phyloP scores from a whole-genome alignment of 129 eudicot genomes.

The Glebionis coronaria region DNA sequence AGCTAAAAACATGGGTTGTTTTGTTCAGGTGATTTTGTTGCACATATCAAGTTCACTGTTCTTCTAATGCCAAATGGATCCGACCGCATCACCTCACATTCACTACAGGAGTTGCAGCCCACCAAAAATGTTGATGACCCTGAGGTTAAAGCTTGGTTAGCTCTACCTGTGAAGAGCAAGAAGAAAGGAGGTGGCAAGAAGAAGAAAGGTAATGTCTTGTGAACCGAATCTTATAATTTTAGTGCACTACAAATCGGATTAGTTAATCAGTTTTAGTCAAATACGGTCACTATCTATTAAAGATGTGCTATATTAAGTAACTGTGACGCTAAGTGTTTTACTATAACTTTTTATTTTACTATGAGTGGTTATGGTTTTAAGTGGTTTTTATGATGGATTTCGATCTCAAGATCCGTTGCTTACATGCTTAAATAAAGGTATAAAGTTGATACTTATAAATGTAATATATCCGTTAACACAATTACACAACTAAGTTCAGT shows the following conservation, averaged over 20 bases:
- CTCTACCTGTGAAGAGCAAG: conserved; percentile 72
- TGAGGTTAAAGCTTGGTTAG: conserved; percentile 89
- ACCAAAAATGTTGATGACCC: conserved; percentile 84
- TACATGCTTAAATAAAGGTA: no score
- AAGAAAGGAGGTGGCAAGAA: conserved; percentile 99
- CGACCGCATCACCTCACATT: conserved; percentile 77
- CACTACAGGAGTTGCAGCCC: conserved; percentile 87
- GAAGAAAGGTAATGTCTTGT: conserved; percentile 69
- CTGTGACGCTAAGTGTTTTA: no score
- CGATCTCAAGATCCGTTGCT: no score
- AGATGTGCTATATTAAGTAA: no score
- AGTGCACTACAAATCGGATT: not conserved
- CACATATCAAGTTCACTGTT: conserved; percentile 90
- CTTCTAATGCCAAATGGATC: conserved; percentile 98
- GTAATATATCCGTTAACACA: no score
- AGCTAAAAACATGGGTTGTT: not conserved
- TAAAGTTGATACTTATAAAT: no score
- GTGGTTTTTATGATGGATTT: no score
- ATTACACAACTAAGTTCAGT: no score
- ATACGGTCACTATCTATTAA: no score
- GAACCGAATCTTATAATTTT: not conserved
- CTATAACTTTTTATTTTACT: no score
- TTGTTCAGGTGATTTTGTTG: conserved; percentile 84
- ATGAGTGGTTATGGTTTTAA: no score
- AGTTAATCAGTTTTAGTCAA: not conserved